phyloP scores from a whole-genome alignment of 2,329 filamentous ascomycete species.

The Fusarium nygamai region DNA sequence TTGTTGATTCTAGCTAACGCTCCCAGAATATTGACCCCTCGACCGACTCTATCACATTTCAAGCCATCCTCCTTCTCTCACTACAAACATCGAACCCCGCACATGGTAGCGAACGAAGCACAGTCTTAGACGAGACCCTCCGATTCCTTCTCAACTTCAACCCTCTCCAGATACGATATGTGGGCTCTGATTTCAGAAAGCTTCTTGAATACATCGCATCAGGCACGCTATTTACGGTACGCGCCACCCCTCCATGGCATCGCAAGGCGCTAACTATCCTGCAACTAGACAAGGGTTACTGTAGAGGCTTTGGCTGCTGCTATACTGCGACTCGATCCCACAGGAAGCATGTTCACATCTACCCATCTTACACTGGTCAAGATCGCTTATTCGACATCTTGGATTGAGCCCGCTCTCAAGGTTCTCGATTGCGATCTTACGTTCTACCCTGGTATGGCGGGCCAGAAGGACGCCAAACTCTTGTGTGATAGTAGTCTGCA shows the following conservation, averaged over 20 bases:
- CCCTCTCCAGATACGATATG: constrained; percentile 62
- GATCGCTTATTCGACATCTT: constrained; percentile 66
- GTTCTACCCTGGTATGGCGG: constrained; percentile 66
- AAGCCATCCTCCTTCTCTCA: constrained; percentile 57
- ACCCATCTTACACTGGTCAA: constrained; percentile 68
- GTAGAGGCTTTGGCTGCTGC: constrained; percentile 60
- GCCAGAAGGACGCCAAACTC: constrained; percentile 48
- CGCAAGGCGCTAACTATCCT: constrained; percentile 6
- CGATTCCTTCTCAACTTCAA: constrained; percentile 61
- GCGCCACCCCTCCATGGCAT: constrained; percentile 7
- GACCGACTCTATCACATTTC: constrained; percentile 62
- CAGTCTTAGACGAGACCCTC: constrained; percentile 54
- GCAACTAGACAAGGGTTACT: constrained; percentile 58
- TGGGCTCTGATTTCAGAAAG: constrained; percentile 53
- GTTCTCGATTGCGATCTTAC: constrained; percentile 73
- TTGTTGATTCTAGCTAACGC: constrained; percentile 21
- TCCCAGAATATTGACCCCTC: constrained; percentile 58
- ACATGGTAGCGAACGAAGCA: constrained; percentile 44
- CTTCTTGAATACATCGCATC: constrained; percentile 55
- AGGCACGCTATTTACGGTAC: constrained; percentile 56
- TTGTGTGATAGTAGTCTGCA: constrained; percentile 59
- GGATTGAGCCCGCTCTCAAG: constrained; percentile 64
- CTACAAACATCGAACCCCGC: constrained; percentile 41
- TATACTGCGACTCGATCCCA: constrained; percentile 73
- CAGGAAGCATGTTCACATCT: constrained; percentile 72